A percentile compares a stretch with the other conserved stretches of the same genome.
Evolutionary conservation across 176 grass and related monocot genomes (phyloP).

Genomic region (Carex kokanica): DNA sequence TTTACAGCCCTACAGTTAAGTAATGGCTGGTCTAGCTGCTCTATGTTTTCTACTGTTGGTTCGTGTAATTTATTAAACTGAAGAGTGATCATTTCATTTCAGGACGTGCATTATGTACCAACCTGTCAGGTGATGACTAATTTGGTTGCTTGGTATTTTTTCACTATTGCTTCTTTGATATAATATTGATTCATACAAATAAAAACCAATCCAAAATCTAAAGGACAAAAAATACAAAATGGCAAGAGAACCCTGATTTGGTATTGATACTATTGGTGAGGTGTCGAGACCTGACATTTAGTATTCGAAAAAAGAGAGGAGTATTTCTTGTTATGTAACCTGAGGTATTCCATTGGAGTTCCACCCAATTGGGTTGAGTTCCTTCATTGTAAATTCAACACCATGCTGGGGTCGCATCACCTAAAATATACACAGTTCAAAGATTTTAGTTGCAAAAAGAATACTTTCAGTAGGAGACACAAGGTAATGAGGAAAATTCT

Average conservation of each 20-base stretch:
- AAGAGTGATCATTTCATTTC: too few species aligned
- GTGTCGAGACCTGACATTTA: not conserved
- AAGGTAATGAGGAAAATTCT: not conserved
- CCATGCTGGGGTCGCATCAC: constrained; percentile 49
- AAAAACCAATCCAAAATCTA: not conserved
- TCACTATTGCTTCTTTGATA: not conserved
- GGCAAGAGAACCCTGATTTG: not conserved
- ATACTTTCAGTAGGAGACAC: not conserved
- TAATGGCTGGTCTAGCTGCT: too few species aligned
- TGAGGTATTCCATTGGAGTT: constrained; percentile 60
- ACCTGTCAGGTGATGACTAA: not conserved
- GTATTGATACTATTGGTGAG: not conserved
- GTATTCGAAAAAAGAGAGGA: not conserved
- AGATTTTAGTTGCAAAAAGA: not conserved
- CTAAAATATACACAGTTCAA: constrained; percentile 26
- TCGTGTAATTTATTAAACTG: too few species aligned
- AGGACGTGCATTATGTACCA: not conserved
- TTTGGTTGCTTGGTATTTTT: not conserved
- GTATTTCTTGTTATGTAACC: constrained; percentile 38
- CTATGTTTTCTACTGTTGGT: not conserved
- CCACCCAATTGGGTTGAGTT: constrained; percentile 57
- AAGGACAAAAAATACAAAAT: not conserved
- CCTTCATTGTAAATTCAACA: constrained; percentile 49
- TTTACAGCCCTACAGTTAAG: too few species aligned
- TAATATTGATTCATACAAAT: not conserved